Conservation (phyloP, 257 asterid species). For the Penstemon eatonii region DNA sequence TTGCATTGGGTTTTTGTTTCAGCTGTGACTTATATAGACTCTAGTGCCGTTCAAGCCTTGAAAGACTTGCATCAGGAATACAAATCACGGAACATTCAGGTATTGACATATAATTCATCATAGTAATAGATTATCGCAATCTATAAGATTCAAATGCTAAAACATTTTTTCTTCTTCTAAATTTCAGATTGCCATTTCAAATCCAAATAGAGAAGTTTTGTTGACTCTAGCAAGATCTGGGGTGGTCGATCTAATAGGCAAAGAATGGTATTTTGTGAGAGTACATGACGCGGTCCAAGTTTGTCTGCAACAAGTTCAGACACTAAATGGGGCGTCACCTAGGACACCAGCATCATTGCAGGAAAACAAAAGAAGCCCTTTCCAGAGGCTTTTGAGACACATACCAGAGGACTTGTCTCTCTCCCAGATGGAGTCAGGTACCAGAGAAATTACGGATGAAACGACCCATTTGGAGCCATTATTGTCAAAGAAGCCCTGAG, state of each 20-base stretch:
- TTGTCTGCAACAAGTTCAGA: constrained; percentile 73
- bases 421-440: constrained; percentile 69
- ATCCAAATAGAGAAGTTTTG: constrained; percentile 81
- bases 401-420: constrained; percentile 50
- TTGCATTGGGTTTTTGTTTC: constrained; percentile 36
- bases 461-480: constrained; percentile 66
- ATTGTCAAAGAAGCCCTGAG: constrained; percentile 51
- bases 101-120: constrained; percentile 15
- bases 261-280: constrained; percentile 90
- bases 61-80: constrained; percentile 87
- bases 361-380: constrained; percentile 47
- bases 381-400: constrained; percentile 48
- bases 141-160: background rate
- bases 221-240: constrained; percentile 71
- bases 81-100: constrained; percentile 89
- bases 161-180: background rate
- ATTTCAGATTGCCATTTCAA: constrained; percentile 83
- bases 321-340: constrained; percentile 41
- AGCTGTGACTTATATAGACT: constrained; percentile 92
- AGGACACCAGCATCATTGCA: constrained; percentile 35
- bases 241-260: constrained; percentile 73
- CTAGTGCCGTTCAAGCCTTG: constrained; percentile 92
- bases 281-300: constrained; percentile 95
- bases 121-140: background rate
- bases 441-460: constrained; percentile 34